phyloP scores from a whole-genome alignment of 2,329 filamentous ascomycete genomes.

The Plectosphaerella cucumerina region DNA sequence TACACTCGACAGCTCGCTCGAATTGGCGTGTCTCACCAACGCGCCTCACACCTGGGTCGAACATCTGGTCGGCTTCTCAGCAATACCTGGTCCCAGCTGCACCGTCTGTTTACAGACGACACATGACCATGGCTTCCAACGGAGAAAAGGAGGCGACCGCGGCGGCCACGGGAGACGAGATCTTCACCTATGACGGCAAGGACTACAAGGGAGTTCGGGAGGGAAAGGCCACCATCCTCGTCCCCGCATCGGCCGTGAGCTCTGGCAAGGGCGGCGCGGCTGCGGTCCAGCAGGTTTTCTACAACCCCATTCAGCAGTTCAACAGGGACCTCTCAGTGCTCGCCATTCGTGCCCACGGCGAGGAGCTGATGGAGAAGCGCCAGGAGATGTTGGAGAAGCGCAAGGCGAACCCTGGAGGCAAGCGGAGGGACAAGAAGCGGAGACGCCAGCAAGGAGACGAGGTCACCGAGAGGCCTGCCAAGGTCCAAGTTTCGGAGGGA shows the following conservation, averaged over 20 bases:
- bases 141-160: not conserved
- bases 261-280: slow-evolving; percentile 45
- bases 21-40: too few species aligned
- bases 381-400: slow-evolving; percentile 53
- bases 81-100: not conserved
- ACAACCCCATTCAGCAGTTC: slow-evolving; percentile 99
- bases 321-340: slow-evolving; percentile 93
- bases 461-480: slow-evolving; percentile 32
- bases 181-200: slow-evolving; percentile 37
- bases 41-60: too few species aligned
- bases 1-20: too few species aligned
- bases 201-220: slow-evolving; percentile 50
- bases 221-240: slow-evolving; percentile 53
- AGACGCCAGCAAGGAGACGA: slow-evolving; percentile 42
- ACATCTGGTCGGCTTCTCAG: too few species aligned
- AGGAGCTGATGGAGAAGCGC: slow-evolving; percentile 52
- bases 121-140: not conserved
- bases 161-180: not conserved
- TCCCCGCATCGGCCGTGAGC: slow-evolving; percentile 37
- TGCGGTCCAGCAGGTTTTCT: slow-evolving; percentile 82
- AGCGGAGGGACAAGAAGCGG: slow-evolving; percentile 26
- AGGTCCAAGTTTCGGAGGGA: slow-evolving; percentile 21
- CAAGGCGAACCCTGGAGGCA: slow-evolving; percentile 30
- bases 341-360: slow-evolving; percentile 83
- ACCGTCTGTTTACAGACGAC: not conserved